phyloP scores from a whole-genome alignment of 2,329 filamentous ascomycete species.

The Colletotrichum siamense region DNA sequence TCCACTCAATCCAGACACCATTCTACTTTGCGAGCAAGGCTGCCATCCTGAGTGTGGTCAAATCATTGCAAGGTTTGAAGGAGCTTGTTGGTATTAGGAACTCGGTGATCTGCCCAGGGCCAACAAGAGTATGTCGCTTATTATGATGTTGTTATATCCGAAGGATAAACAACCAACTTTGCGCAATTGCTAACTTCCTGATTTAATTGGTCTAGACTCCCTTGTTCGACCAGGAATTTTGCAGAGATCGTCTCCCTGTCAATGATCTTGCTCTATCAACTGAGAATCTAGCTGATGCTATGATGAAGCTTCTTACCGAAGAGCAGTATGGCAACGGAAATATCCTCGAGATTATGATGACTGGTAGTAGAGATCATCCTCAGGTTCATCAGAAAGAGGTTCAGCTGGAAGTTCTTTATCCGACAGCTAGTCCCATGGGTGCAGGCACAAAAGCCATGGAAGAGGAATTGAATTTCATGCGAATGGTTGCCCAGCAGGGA shows the following conservation, averaged over 20 bases:
- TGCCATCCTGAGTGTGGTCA: constrained; percentile 18
- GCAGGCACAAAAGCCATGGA: background rate
- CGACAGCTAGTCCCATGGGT: background rate
- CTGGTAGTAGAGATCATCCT: constrained; percentile 7
- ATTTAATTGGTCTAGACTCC: background rate
- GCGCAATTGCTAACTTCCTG: background rate
- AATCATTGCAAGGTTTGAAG: background rate
- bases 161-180: background rate
- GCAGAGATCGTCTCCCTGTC: background rate
- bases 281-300: background rate
- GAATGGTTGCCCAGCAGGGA: background rate
- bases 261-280: background rate
- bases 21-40: constrained; percentile 35
- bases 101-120: background rate
- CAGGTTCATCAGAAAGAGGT: constrained; percentile 20
- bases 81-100: background rate
- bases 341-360: constrained; percentile 23
- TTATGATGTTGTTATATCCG: background rate
- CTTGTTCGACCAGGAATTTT: background rate
- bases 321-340: constrained; percentile 25
- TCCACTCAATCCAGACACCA: constrained; percentile 32
- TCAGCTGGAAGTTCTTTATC: background rate
- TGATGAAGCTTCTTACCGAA: constrained; percentile 17
- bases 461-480: background rate
- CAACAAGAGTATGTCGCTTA: background rate